Percentiles rank a stretch among this genome's conserved stretches.
Evolutionary conservation across 306 rosid species (phyloP).

Genomic region (Fagus crenata): DNA sequence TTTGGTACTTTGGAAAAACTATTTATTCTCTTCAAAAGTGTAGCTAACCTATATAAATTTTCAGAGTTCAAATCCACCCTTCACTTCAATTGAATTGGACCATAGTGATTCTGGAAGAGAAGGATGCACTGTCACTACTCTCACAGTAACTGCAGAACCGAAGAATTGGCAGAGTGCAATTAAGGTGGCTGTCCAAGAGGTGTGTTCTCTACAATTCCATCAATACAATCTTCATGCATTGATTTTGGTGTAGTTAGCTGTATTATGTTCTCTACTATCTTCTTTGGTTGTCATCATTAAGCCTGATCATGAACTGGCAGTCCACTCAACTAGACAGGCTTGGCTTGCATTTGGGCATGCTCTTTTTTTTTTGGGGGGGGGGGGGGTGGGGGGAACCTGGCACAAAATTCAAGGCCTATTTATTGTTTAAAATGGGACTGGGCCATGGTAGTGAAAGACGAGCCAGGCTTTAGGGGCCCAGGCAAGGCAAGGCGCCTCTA

Average conservation of each 20-base stretch:
- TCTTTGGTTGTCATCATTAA: background rate
- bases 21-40: conserved; percentile 26
- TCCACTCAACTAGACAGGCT: background rate
- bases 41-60: conserved; percentile 34
- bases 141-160: conserved; percentile 93
- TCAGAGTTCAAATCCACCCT: conserved; percentile 99
- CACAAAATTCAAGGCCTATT: background rate
- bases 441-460: no score
- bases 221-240: conserved; percentile 16
- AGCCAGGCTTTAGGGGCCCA: no score
- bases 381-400: background rate
- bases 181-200: conserved; percentile 98
- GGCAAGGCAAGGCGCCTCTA: no score
- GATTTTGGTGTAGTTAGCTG: conserved; percentile 14
- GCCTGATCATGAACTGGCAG: conserved; percentile 2
- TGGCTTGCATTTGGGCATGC: background rate
- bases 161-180: conserved; percentile 91
- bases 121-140: conserved; percentile 99
- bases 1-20: conserved; percentile 21
- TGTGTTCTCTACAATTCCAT: conserved; percentile 37
- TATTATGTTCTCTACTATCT: background rate
- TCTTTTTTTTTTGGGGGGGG: background rate
- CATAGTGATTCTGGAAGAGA: conserved; percentile 99
- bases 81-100: conserved; percentile 94
- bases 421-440: background rate